Percentiles rank a stretch among this genome's conserved stretches.
phyloP scores from a whole-genome alignment of 306 rosid species.

The Prunus fruticosa region DNA sequence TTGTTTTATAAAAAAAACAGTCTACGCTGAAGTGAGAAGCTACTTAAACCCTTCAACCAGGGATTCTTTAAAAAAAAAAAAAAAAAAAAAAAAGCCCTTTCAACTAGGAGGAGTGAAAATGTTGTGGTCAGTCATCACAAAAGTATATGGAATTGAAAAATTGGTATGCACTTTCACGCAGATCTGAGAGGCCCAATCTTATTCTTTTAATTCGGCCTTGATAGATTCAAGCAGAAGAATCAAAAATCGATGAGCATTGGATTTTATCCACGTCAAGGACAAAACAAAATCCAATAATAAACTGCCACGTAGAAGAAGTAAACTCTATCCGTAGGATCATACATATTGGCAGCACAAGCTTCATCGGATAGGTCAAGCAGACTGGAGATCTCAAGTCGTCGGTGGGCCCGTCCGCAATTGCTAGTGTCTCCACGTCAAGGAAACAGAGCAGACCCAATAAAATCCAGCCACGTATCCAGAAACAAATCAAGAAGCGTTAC shows the following conservation, averaged over 20 bases:
- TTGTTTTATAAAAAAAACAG: no score
- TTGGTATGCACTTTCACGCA: background rate
- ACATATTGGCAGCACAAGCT: constrained; percentile 9
- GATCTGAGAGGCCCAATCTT: background rate
- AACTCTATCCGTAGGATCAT: constrained; percentile 15
- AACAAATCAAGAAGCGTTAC: rapidly evolving
- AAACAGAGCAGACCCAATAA: constrained; percentile 41
- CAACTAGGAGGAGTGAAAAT: no score
- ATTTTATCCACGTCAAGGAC: constrained; percentile 31
- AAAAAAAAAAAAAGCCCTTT: no score
- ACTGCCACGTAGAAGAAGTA: constrained; percentile 22
- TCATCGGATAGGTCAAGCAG: constrained; percentile 17
- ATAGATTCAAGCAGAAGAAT: background rate
- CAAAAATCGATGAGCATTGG: background rate
- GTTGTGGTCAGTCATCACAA: no score
- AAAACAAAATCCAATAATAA: constrained; percentile 25
- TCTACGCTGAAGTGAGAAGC: no score
- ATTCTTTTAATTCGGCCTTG: background rate
- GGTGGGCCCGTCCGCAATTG: constrained; percentile 26
- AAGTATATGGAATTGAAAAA: background rate
- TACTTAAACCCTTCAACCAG: no score
- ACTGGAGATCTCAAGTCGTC: constrained; percentile 27
- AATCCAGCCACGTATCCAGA: constrained; percentile 31
- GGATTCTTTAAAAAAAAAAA: no score
- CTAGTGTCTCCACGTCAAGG: constrained; percentile 62